Evolutionary conservation across 2,329 filamentous ascomycete genomes (phyloP).

Genomic region (Corinectria fuckeliana): DNA sequence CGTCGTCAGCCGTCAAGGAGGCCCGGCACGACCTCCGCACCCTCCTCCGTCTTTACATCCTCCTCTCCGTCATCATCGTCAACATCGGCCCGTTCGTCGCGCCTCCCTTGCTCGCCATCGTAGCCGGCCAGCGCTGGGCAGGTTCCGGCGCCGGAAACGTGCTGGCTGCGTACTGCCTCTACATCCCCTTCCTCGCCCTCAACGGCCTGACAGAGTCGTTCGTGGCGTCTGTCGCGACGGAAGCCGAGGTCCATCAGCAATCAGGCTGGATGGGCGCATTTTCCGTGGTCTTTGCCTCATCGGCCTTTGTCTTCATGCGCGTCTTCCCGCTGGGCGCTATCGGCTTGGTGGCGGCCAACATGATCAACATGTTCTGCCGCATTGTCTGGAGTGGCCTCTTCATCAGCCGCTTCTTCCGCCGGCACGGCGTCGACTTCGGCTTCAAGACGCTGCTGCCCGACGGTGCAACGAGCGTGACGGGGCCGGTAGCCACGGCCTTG

Average conservation of each 20-base stretch:
- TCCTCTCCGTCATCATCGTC: conserved; percentile 73
- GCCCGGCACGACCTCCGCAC: conserved; percentile 62
- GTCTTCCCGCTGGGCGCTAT: conserved; percentile 73
- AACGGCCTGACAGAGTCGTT: conserved; percentile 95
- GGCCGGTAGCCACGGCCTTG: conserved; percentile 38
- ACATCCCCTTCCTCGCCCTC: conserved; percentile 88
- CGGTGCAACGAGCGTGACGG: conserved; percentile 28
- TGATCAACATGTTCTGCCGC: conserved; percentile 85
- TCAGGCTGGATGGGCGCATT: conserved; percentile 85
- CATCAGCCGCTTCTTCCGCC: conserved; percentile 68
- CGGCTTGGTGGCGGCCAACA: conserved; percentile 86
- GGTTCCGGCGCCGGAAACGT: conserved; percentile 74
- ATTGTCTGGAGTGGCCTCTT: conserved; percentile 83
- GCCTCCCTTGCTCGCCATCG: conserved; percentile 72
- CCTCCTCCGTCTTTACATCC: conserved; percentile 74
- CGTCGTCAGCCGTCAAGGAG: conserved; percentile 44
- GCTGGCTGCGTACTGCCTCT: conserved; percentile 84
- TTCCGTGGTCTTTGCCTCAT: conserved; percentile 75
- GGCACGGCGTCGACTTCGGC: conserved; percentile 46
- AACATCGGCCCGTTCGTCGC: conserved; percentile 78
- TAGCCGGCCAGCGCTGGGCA: conserved; percentile 81
- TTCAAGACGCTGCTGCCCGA: conserved; percentile 39
- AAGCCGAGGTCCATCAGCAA: conserved; percentile 77
- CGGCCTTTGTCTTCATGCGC: conserved; percentile 78
- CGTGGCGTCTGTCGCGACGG: conserved; percentile 82